Evolutionary conservation across 2,329 filamentous ascomycete species (phyloP).

Genomic region (Podosphaera fusca): DNA sequence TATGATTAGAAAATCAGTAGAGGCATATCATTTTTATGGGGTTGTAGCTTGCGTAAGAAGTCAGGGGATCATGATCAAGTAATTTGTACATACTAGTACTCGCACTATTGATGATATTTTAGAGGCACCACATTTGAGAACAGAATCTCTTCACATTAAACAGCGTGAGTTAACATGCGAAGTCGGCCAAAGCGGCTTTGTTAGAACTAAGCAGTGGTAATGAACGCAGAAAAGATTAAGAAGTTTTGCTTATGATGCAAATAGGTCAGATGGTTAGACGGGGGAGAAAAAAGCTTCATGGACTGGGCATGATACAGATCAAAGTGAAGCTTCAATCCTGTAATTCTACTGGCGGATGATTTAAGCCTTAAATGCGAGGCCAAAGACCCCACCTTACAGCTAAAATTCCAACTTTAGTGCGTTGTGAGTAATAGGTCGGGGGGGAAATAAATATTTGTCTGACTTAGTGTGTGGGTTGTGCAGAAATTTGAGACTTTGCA

Average conservation of each 20-base stretch:
- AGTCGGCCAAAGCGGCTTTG: background rate
- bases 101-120: background rate
- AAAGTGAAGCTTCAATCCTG: background rate
- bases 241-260: background rate
- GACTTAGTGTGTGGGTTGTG: background rate
- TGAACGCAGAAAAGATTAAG: background rate
- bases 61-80: background rate
- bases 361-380: background rate
- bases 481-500: background rate
- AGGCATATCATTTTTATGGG: background rate
- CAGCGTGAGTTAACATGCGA: background rate
- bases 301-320: background rate
- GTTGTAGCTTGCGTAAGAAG: background rate
- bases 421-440: too few relatives aligned
- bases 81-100: background rate
- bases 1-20: background rate
- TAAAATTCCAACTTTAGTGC: background rate
- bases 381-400: background rate
- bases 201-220: background rate
- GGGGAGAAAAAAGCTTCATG: background rate
- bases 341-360: background rate
- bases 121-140: background rate
- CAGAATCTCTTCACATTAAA: background rate
- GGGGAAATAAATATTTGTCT: background rate
- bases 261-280: background rate